A percentile compares a stretch with the other conserved stretches of the same genome.
phyloP scores from a whole-genome alignment of 2,329 filamentous ascomycete species.

The Xylariaceae sp. region DNA sequence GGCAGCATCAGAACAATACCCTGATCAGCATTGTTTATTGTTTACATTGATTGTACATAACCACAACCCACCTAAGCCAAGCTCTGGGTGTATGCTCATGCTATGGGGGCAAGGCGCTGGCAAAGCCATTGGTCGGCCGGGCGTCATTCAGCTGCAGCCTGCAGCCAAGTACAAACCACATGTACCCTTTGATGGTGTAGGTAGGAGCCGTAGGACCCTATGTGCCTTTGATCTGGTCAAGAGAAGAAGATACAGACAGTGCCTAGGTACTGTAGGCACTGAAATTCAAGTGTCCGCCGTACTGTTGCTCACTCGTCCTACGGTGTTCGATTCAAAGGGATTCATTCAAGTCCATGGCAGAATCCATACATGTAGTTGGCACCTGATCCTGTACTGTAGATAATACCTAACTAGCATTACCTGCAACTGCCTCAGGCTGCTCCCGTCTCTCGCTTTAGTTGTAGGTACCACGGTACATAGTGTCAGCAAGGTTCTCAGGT shows the following conservation, averaged over 20 bases:
- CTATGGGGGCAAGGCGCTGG: background rate
- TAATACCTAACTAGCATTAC: too few species aligned
- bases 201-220: too few species aligned
- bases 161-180: background rate
- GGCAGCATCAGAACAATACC: slow-evolving; percentile 28
- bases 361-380: too few species aligned
- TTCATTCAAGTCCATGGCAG: too few species aligned
- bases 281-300: background rate
- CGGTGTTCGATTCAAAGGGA: background rate
- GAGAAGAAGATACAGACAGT: too few species aligned
- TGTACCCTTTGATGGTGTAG: too few species aligned
- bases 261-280: background rate
- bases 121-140: background rate
- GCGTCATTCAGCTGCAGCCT: background rate
- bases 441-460: too few species aligned
- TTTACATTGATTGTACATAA: slow-evolving; percentile 31
- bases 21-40: slow-evolving; percentile 24
- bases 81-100: background rate
- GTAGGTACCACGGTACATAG: too few species aligned
- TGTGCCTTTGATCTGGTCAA: background rate
- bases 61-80: slow-evolving; percentile 7
- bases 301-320: background rate
- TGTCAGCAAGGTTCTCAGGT: too few species aligned
- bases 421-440: too few species aligned
- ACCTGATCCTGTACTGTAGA: too few species aligned